These are phyloP conservation scores for Keqinozyma sinolaborantium DNA, from an alignment of 1,139 yeast genomes.

Conservation along the genomic window DNA sequence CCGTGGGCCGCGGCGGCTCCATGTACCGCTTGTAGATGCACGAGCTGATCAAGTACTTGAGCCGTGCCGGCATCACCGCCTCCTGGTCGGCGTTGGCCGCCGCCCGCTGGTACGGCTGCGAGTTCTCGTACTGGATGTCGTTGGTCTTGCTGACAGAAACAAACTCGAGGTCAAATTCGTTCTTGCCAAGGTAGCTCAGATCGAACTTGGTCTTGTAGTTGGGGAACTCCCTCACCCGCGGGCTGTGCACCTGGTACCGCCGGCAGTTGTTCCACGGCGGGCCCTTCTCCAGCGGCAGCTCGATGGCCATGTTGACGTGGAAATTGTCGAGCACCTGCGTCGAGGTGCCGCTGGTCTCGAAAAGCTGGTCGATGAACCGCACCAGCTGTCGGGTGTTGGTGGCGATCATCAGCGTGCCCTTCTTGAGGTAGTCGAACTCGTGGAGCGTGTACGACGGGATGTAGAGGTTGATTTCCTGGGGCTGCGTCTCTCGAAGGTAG, in stretches of 20 bases:
- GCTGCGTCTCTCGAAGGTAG: slow-evolving; percentile 12
- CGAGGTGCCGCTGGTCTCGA: slow-evolving; percentile 15
- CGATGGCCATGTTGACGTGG: slow-evolving; percentile 22
- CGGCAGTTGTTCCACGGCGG: slow-evolving; percentile 50
- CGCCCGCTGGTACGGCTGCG: slow-evolving; percentile 24
- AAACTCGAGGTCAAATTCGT: slow-evolving; percentile 3
- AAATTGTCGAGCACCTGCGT: slow-evolving; percentile 6
- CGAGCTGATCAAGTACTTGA: slow-evolving; percentile 47
- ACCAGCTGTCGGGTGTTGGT: slow-evolving; percentile 57
- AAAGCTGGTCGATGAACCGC: slow-evolving; percentile 45
- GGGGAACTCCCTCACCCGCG: slow-evolving; percentile 46
- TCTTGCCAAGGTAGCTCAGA: slow-evolving; percentile 15
- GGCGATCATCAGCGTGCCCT: slow-evolving; percentile 52
- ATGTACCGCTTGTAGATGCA: slow-evolving; percentile 45
- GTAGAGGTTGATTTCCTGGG: slow-evolving; percentile 24
- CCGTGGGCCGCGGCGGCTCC: slow-evolving; percentile 17
- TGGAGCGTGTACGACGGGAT: slow-evolving; percentile 56
- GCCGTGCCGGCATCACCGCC: slow-evolving; percentile 48
- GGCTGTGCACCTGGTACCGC: slow-evolving; percentile 41
- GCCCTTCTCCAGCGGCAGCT: slow-evolving; percentile 37
- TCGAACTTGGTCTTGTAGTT: slow-evolving; percentile 36
- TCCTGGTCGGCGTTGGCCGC: slow-evolving; percentile 24
- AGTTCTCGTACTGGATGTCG: slow-evolving; percentile 34
- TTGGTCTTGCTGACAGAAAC: slow-evolving; percentile 11
- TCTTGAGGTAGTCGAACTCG: slow-evolving; percentile 53